Percentiles rank a stretch among this genome's conserved stretches.
Evolutionary conservation across 495 filamentous ascomycete species (phyloP).

Genomic region (Tuber borchii): DNA sequence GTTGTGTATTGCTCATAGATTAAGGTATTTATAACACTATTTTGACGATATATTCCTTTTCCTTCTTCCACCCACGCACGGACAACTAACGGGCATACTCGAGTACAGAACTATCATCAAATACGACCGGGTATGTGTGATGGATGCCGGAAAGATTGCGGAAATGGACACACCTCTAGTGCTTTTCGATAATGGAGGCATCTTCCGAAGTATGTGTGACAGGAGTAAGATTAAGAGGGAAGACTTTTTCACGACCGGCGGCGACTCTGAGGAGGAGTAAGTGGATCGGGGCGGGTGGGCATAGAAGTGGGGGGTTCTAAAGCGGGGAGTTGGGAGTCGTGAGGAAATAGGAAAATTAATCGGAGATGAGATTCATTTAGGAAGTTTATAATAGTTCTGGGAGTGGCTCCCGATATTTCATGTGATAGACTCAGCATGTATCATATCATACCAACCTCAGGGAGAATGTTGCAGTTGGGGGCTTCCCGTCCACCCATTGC

Average conservation of each 20-base stretch:
- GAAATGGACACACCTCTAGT: slow-evolving; percentile 71
- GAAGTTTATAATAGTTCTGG: neutral
- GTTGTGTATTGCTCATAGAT: slow-evolving; percentile 88
- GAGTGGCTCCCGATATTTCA: neutral
- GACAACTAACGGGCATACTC: neutral
- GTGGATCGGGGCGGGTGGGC: neutral
- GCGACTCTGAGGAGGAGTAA: neutral
- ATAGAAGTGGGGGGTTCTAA: neutral
- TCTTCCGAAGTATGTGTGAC: slow-evolving; percentile 90
- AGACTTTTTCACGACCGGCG: slow-evolving; percentile 52
- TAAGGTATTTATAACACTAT: slow-evolving; percentile 47
- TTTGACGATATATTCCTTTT: neutral
- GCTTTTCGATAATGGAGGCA: slow-evolving; percentile 64
- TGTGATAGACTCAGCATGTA: neutral
- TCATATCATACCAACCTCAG: neutral
- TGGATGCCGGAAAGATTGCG: slow-evolving; percentile 80
- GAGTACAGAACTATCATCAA: slow-evolving; percentile 70
- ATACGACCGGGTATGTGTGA: slow-evolving; percentile 94
- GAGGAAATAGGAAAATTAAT: neutral
- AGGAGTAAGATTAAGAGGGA: slow-evolving; percentile 71
- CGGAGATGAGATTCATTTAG: neutral
- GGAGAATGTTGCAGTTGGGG: neutral
- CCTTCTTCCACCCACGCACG: slow-evolving; percentile 7
- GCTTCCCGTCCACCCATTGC: neutral
- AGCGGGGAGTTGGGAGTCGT: neutral